Conservation (phyloP, 371 early-diverging fungal genomes). For the Mucor ambiguus region DNA sequence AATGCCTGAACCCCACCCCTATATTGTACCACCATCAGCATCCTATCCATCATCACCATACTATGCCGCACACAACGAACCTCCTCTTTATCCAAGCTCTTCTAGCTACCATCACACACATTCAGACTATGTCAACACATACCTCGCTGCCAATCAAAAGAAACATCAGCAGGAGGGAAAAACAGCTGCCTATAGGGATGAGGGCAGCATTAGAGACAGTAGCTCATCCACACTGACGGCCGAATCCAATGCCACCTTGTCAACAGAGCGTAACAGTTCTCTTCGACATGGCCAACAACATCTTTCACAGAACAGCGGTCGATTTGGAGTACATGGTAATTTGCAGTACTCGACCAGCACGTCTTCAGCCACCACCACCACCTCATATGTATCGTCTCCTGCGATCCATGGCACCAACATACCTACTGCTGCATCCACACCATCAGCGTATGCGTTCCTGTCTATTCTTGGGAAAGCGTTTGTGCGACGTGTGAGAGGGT, state of each 20-base stretch:
- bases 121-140: constrained; percentile 8
- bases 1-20: not conserved
- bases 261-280: not conserved
- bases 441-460: constrained; percentile 23
- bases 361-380: not conserved
- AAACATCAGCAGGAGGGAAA: constrained; percentile 6
- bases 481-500: constrained; percentile 13
- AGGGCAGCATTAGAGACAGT: not conserved
- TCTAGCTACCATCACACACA: not conserved
- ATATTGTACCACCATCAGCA: not conserved
- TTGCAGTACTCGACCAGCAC: not conserved
- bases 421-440: not conserved
- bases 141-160: not conserved
- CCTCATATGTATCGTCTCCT: not conserved
- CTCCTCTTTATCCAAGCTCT: not conserved
- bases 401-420: not conserved
- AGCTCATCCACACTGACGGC: not conserved
- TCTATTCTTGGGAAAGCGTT: constrained; percentile 28
- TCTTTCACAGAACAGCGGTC: not conserved
- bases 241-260: not conserved
- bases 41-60: constrained; percentile 2
- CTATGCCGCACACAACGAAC: not conserved
- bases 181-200: not conserved
- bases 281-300: not conserved
- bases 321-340: not conserved